Evolutionary conservation across 139 green algal species (phyloP), one percentile per base, ranked within the genome.

Genomic region (Marvania coccoides): DNA sequence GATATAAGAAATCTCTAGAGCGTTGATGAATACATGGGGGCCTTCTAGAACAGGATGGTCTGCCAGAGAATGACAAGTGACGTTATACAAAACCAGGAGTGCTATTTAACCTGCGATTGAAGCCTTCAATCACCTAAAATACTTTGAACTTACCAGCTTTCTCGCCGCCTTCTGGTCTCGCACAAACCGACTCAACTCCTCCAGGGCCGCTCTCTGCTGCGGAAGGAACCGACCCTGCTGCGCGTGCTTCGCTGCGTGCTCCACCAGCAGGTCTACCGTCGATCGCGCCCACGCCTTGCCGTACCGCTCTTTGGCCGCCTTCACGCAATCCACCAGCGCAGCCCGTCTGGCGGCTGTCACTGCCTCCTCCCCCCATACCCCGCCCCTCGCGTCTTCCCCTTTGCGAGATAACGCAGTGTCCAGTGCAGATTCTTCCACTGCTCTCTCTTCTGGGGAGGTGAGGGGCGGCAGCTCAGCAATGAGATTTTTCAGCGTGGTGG

Each of bases 321-420:
- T 69, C 34, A 88, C 47, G 61, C 80, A 87, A 39, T 81, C 72
- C 42, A 89, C 37, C 64, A 89, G 57, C 14, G 82, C 84, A 23
- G 75, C 65, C 30, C 78, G 72, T 48, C 77, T 74, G 77, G 82
- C 76, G 34, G 54, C 54, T 35, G 55, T 29, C 19, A 70, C 37
- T 36, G 63, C 76, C 0, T n/a, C 55, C 9, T 37, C 14, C 40
- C 62, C 69, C 76, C 76, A 83, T 3, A 3, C n/a, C 31, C 42
- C 51, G 39, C 30, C 31, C 23, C 39, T 46, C 34, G 34, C 26
- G 26, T 3, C 1, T 37, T 51, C 47, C 80, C 63, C n/a, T 42
- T 37, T 34, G 46, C 60, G 0, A 74, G 10, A 29, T 66, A 23
- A 19, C 19, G 42, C 42, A 51, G 42, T 51, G 65, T 15, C 4